These are phyloP conservation scores for Coemansia umbellata DNA, from an alignment of 192 early-diverging fungal genomes.

Conservation along the genomic window DNA sequence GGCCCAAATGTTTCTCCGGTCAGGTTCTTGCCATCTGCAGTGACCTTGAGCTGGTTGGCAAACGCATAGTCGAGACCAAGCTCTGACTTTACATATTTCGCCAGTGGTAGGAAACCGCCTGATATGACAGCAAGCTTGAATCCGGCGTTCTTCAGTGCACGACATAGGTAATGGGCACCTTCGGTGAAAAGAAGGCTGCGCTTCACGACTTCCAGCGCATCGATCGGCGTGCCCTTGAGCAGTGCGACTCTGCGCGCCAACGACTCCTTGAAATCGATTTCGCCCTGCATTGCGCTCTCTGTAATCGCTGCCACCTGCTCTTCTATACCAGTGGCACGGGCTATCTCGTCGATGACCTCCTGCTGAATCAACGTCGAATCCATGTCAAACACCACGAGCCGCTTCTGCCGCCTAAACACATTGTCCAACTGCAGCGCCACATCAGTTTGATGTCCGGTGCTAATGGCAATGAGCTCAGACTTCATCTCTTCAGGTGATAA, in stretches of 20 bases:
- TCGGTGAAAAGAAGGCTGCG: conserved; percentile 78
- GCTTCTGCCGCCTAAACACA: conserved; percentile 83
- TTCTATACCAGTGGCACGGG: conserved; percentile 84
- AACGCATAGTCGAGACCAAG: conserved; percentile 96
- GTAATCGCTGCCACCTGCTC: conserved; percentile 90
- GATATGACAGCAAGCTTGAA: conserved; percentile 96
- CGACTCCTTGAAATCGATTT: conserved; percentile 96
- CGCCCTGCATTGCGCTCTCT: conserved; percentile 95
- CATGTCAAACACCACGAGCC: conserved; percentile 99
- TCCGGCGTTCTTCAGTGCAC: conserved; percentile 83
- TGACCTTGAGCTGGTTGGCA: conserved; percentile 91
- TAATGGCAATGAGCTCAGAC: conserved; percentile 67
- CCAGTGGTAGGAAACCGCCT: conserved; percentile 94
- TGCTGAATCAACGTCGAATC: conserved; percentile 98
- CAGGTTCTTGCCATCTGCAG: conserved; percentile 74
- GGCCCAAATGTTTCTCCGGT: conserved; percentile 88
- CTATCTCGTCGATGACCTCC: conserved; percentile 99
- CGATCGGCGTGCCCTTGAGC: conserved; percentile 78
- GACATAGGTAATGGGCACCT: conserved; percentile 87
- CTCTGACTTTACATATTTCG: conserved; percentile 83
- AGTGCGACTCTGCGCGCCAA: conserved; percentile 80
- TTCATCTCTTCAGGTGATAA: conserved; percentile 67
- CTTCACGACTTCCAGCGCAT: conserved; percentile 77
- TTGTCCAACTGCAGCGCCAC: conserved; percentile 86
- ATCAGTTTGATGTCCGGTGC: conserved; percentile 66